Evolutionary conservation across 345 rosid species (phyloP), one percentile per base, ranked within the genome.

Genomic region (Moringa oleifera): DNA sequence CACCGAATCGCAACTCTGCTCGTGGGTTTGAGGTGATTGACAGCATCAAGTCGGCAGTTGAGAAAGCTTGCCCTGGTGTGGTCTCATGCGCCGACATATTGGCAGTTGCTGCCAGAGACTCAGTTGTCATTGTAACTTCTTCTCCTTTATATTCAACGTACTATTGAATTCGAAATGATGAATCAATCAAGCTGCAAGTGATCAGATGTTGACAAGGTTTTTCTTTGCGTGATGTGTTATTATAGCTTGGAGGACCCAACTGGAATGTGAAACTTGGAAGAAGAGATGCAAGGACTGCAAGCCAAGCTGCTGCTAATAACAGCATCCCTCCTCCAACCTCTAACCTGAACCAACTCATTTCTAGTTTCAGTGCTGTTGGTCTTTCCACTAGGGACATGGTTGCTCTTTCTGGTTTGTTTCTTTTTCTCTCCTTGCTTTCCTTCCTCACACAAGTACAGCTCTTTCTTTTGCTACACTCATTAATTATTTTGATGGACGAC

Each of bases 231-330:
- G 5, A 33, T 33, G 11, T 33, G 37, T 25, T 28, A n/a, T n/a
- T 50, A 54, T 51, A 93, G 97, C 91, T 89, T 50, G 94, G 94
- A 70, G 97, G 97, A 3, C 97, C 88, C 0, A 70, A 8, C 17
- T 93, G 97, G 97, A 55, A 75, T 50, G 97, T 93, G 41, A 88
- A 90, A 68, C 78, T 93, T 17, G 98, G 97, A 70, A 83, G 97
- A 71, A 83, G 97, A 78, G 98, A 93, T 65, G 78, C 94, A 0
- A 79, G 71, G 57, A 86, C 85, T 0, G 86, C 98, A 20, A 87
- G 97, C 75, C 94, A 75, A 57, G 66, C 87, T 6, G 97, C 88
- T 0, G 96, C 97, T 0, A 93, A 89, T 68, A 85, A 53, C 46
- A 70, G 81, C 70, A 83, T 93, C 71, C 97, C 98, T 6, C 52